A percentile compares a stretch with the other conserved stretches of the same genome.
These are phyloP conservation scores for Tulasnella sp. DNA, from an alignment of 768 basidiomycete genomes.

Conservation along the genomic window DNA sequence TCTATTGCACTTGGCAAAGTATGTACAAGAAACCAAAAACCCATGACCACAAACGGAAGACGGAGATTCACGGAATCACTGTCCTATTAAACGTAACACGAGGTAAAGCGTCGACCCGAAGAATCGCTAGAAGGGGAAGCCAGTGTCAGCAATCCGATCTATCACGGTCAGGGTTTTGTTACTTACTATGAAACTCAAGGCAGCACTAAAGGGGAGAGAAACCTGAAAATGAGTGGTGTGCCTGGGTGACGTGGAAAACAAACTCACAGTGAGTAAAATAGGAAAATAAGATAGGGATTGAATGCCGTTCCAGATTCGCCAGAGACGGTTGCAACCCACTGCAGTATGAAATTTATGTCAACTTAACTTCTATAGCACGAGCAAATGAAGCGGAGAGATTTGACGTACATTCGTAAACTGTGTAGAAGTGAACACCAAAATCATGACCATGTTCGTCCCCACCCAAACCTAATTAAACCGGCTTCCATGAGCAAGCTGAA, in stretches of 20 bases:
- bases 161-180: neutral
- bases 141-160: neutral
- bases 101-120: constrained; percentile 12
- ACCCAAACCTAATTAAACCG: constrained; percentile 37
- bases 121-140: constrained; percentile 9
- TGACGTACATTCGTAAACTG: constrained; percentile 41
- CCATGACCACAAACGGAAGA: no score
- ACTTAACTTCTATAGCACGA: no score
- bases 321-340: constrained; percentile 8
- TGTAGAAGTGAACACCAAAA: constrained; percentile 56
- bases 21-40: neutral
- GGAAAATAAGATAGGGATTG: constrained; percentile 81
- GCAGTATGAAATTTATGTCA: neutral
- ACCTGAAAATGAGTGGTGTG: no score
- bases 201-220: neutral
- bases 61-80: neutral
- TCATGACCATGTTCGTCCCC: constrained; percentile 63
- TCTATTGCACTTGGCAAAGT: constrained; percentile 1
- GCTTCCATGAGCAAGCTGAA: neutral
- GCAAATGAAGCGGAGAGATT: neutral
- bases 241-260: no score
- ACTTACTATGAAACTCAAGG: constrained; percentile 10
- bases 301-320: constrained; percentile 39
- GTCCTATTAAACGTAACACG: constrained; percentile 11
- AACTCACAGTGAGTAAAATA: constrained; percentile 48